Conservation (phyloP, 345 rosid species). For the Cardamine resedifolia region DNA sequence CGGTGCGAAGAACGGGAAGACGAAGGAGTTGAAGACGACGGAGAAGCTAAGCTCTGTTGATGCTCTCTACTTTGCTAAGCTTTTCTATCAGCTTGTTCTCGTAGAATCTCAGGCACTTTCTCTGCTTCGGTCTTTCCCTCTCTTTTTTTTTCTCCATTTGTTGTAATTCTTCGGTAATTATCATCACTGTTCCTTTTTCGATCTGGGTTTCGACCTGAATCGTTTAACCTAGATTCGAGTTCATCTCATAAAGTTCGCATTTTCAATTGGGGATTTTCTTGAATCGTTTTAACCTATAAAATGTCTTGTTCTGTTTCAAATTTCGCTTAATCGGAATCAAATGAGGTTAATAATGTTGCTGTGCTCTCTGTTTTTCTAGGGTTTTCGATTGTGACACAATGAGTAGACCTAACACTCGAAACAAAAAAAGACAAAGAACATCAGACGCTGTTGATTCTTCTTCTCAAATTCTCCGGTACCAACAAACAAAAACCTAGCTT, state of each 20-base stretch:
- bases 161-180: slow-evolving; percentile 6
- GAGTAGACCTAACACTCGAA: slow-evolving; percentile 72
- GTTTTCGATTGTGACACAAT: slow-evolving; percentile 43
- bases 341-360: slow-evolving; percentile 3
- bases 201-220: slow-evolving; percentile 26
- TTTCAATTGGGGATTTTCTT: slow-evolving; percentile 4
- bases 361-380: slow-evolving; percentile 32
- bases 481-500: background rate
- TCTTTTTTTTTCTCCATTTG: background rate
- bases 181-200: slow-evolving; percentile 17
- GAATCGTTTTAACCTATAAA: background rate
- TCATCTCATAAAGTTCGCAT: slow-evolving; percentile 18
- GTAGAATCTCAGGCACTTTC: slow-evolving; percentile 28
- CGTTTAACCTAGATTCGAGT: slow-evolving; percentile 29
- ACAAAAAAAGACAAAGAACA: slow-evolving; percentile 62
- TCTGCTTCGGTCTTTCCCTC: background rate
- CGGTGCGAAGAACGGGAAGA: slow-evolving; percentile 20
- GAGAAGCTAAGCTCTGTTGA: slow-evolving; percentile 22
- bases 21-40: slow-evolving; percentile 33
- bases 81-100: background rate
- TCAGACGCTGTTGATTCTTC: slow-evolving; percentile 46
- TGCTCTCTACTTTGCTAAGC: slow-evolving; percentile 24
- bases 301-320: background rate
- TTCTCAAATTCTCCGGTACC: slow-evolving; percentile 44
- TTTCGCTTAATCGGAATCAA: slow-evolving; percentile 13